Conservation (phyloP, 2,329 filamentous ascomycete genomes). For the Pseudopithomyces maydicus region DNA sequence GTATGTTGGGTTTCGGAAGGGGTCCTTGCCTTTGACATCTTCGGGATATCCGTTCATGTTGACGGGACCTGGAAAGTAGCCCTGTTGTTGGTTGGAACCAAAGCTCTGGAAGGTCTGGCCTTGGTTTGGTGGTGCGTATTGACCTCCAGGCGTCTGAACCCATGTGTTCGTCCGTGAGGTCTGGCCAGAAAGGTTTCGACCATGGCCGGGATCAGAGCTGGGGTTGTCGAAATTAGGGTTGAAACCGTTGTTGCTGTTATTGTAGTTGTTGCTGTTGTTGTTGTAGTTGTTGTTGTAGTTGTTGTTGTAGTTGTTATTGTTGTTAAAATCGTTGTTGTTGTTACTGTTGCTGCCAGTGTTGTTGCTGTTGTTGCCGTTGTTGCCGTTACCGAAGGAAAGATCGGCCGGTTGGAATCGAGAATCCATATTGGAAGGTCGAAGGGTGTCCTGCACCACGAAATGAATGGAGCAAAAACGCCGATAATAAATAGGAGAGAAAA, state of each 20-base stretch:
- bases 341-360: constrained; percentile 15
- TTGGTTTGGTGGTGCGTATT: constrained; percentile 16
- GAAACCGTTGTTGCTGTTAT: constrained; percentile 8
- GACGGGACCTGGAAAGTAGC: constrained; percentile 27
- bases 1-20: constrained; percentile 5
- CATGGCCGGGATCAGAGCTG: not conserved
- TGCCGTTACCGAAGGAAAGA: constrained; percentile 31
- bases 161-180: constrained; percentile 35
- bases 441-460: constrained; percentile 40
- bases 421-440: constrained; percentile 33
- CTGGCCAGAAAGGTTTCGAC: constrained; percentile 21
- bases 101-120: not conserved
- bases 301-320: not conserved
- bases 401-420: constrained; percentile 34
- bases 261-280: constrained; percentile 13
- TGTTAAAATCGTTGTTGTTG: not conserved
- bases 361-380: constrained; percentile 1
- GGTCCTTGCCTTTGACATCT: constrained; percentile 28
- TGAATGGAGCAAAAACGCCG: constrained; percentile 23
- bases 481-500: constrained; percentile 13
- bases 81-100: constrained; percentile 11
- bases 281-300: constrained; percentile 18
- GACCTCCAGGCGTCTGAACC: constrained; percentile 30
- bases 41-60: constrained; percentile 32
- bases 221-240: constrained; percentile 25